Percentiles rank a stretch among this genome's conserved stretches.
Conservation (phyloP, 306 rosid species). For the Hylodesmum podocarpum region DNA sequence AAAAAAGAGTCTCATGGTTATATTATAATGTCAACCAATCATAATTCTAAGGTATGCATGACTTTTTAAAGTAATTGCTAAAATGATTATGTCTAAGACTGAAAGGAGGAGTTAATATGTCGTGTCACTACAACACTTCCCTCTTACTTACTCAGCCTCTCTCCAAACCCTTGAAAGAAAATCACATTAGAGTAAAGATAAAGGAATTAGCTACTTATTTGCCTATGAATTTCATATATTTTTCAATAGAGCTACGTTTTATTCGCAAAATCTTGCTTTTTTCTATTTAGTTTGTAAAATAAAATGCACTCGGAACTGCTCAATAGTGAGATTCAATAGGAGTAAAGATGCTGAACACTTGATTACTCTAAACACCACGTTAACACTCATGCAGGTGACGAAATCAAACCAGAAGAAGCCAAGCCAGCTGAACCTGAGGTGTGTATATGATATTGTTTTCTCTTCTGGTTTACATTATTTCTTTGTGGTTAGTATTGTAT, state of each 20-base stretch:
- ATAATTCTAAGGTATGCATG: too few species aligned
- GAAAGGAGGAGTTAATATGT: background rate
- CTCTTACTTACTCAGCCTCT: background rate
- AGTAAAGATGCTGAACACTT: background rate
- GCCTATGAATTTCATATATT: background rate
- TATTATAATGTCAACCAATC: background rate
- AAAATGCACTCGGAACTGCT: background rate
- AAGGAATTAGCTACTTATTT: background rate
- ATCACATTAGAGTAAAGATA: background rate
- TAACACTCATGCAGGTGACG: slow-evolving; percentile 67
- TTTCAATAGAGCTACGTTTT: background rate
- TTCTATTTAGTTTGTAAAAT: background rate
- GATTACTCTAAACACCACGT: background rate
- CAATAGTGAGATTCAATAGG: background rate
- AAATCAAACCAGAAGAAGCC: slow-evolving; percentile 65
- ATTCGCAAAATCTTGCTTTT: background rate
- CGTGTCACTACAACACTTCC: background rate
- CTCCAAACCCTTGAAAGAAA: background rate
- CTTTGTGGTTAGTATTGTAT: background rate
- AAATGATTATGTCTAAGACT: background rate
- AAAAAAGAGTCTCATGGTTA: background rate
- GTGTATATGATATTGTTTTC: slow-evolving; percentile 1
- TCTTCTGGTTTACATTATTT: background rate
- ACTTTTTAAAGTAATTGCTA: too few species aligned
- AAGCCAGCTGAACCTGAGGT: slow-evolving; percentile 63